Percentiles rank a stretch among this genome's conserved stretches.
These are phyloP conservation scores for Trichoderma aggressivum DNA, from an alignment of 2,329 filamentous ascomycete species.

Conservation along the genomic window DNA sequence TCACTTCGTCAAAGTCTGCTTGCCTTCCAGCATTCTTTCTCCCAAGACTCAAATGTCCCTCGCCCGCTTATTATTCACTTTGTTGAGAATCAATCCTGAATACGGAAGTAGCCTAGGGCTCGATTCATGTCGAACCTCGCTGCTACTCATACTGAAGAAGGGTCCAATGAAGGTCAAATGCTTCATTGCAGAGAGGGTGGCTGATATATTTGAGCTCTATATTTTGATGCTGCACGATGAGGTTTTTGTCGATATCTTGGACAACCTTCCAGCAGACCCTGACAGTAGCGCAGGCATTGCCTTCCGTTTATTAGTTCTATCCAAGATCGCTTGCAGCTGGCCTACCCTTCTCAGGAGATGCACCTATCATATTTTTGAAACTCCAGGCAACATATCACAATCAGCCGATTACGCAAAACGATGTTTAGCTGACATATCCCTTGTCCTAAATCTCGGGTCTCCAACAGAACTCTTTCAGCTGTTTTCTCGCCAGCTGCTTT, in stretches of 20 bases:
- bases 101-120: conserved; percentile 61
- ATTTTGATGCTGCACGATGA: conserved; percentile 79
- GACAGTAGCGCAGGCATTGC: conserved; percentile 79
- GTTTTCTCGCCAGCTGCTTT: conserved; percentile 85
- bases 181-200: conserved; percentile 65
- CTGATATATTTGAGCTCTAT: conserved; percentile 75
- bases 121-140: conserved; percentile 61
- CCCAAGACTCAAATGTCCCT: conserved; percentile 64
- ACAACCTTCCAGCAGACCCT: conserved; percentile 69
- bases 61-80: conserved; percentile 63
- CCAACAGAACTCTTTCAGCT: conserved; percentile 72
- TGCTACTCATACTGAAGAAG: conserved; percentile 68
- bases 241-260: conserved; percentile 80
- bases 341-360: conserved; percentile 80
- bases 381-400: conserved; percentile 66
- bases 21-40: conserved; percentile 69
- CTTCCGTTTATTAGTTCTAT: conserved; percentile 72
- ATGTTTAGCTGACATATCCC: conserved; percentile 66
- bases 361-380: conserved; percentile 93
- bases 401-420: conserved; percentile 68
- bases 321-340: conserved; percentile 76
- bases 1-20: conserved; percentile 66
- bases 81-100: conserved; percentile 64
- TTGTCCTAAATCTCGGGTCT: conserved; percentile 59
- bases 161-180: conserved; percentile 72